These are phyloP conservation scores for Cylindrotheca closterium DNA, from an alignment of 108 stramenopile genomes.

Conservation along the genomic window DNA sequence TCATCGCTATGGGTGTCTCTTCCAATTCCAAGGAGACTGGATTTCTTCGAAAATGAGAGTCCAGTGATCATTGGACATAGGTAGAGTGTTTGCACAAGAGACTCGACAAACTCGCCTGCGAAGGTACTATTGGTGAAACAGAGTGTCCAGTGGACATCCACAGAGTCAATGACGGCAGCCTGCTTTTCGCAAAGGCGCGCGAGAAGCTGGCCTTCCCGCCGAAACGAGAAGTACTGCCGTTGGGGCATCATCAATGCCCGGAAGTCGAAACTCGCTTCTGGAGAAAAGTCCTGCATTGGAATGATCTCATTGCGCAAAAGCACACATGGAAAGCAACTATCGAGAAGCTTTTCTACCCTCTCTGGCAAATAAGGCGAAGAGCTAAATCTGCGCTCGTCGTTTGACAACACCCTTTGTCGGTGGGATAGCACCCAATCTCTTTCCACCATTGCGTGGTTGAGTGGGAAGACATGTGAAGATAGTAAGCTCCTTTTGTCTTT, in stretches of 20 bases:
- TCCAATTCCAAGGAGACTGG: slow-evolving; percentile 17
- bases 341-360: slow-evolving; percentile 47
- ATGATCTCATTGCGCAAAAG: slow-evolving; percentile 44
- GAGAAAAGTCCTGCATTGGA: slow-evolving; percentile 39
- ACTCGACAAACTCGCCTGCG: slow-evolving; percentile 67
- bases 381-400: slow-evolving; percentile 4
- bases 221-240: slow-evolving; percentile 60
- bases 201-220: slow-evolving; percentile 62
- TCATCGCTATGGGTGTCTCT: slow-evolving; percentile 13
- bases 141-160: slow-evolving; percentile 58
- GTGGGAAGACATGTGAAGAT: slow-evolving; percentile 41
- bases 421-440: slow-evolving; percentile 59
- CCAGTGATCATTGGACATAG: slow-evolving; percentile 58
- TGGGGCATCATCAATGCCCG: slow-evolving; percentile 72
- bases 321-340: slow-evolving; percentile 54
- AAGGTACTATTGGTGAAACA: slow-evolving; percentile 69
- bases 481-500: slow-evolving; percentile 23
- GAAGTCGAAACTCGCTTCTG: slow-evolving; percentile 55
- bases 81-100: slow-evolving; percentile 66
- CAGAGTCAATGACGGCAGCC: slow-evolving; percentile 24
- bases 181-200: slow-evolving; percentile 54
- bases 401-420: slow-evolving; percentile 9
- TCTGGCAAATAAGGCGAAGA: slow-evolving; percentile 20
- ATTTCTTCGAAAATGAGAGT: slow-evolving; percentile 46
- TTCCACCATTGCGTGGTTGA: slow-evolving; percentile 37